These are phyloP conservation scores for Cubamyces lactineus DNA, from an alignment of 768 basidiomycete genomes.

Conservation along the genomic window DNA sequence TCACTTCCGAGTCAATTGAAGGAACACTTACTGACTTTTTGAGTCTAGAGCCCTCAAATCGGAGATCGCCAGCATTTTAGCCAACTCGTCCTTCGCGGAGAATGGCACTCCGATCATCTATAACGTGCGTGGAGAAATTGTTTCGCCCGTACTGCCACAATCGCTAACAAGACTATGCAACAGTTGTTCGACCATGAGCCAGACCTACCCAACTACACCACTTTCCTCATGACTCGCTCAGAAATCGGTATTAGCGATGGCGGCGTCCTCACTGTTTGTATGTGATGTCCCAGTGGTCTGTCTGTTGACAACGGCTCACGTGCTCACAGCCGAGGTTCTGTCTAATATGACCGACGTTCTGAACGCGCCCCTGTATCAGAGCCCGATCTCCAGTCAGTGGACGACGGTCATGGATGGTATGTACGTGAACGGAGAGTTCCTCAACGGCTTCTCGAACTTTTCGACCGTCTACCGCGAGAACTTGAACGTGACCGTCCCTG, in stretches of 20 bases:
- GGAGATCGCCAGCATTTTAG: neutral
- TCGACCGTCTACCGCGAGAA: neutral
- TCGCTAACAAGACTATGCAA: too few relatives aligned
- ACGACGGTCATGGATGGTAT: conserved; percentile 23
- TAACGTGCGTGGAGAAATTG: neutral
- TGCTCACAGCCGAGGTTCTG: conserved; percentile 10
- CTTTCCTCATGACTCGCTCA: conserved; percentile 16
- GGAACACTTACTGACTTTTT: neutral
- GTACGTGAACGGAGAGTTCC: conserved; percentile 21
- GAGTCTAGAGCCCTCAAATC: neutral
- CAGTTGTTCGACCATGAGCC: conserved; percentile 15
- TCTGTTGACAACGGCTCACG: too few relatives aligned
- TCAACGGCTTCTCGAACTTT: conserved; percentile 8
- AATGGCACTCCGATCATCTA: conserved; percentile 13
- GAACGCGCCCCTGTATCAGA: conserved; percentile 6
- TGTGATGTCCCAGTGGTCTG: neutral
- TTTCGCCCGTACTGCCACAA: neutral
- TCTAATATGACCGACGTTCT: conserved; percentile 11
- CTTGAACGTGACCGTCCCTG: neutral
- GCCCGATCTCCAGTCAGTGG: conserved; percentile 9
- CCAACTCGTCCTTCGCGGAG: conserved; percentile 3
- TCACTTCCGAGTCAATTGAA: neutral
- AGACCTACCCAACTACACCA: conserved; percentile 10
- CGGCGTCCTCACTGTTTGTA: conserved; percentile 20
- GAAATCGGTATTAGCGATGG: conserved; percentile 12